Evolutionary conservation across 2,329 filamentous ascomycete genomes (phyloP).

Genomic region (Xylariaceae sp.): DNA sequence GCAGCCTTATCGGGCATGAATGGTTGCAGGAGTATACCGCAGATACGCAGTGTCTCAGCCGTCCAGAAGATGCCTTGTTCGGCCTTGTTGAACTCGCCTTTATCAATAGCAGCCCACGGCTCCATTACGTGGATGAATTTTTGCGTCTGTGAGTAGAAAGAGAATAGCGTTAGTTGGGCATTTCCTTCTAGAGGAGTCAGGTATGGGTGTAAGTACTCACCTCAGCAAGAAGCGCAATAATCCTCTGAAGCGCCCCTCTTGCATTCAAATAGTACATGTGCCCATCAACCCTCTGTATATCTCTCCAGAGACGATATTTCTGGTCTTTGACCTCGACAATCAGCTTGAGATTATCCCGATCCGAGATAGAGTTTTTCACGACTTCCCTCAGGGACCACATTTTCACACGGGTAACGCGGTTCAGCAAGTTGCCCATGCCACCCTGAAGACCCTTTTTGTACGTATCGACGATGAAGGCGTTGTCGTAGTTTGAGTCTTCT

Average conservation of each 20-base stretch:
- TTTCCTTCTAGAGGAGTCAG: background rate
- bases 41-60: conserved; percentile 73
- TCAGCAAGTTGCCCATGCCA: conserved; percentile 75
- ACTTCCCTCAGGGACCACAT: conserved; percentile 64
- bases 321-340: conserved; percentile 6
- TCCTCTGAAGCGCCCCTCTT: conserved; percentile 58
- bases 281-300: conserved; percentile 36
- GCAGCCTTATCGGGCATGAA: conserved; percentile 79
- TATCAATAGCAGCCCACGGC: conserved; percentile 63
- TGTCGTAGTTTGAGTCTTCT: conserved; percentile 82
- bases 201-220: conserved; percentile 38
- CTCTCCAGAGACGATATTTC: conserved; percentile 21
- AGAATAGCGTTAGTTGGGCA: conserved; percentile 13
- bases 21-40: conserved; percentile 81
- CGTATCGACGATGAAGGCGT: conserved; percentile 65
- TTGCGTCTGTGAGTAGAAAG: conserved; percentile 62
- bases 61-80: conserved; percentile 64
- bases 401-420: conserved; percentile 64
- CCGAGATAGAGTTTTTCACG: no score
- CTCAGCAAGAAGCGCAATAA: conserved; percentile 59
- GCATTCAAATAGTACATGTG: conserved; percentile 64
- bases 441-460: conserved; percentile 78
- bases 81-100: conserved; percentile 36
- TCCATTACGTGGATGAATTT: conserved; percentile 58
- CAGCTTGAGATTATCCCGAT: no score